Evolutionary conservation across 768 basidiomycete species (phyloP), one percentile per base, ranked within the genome.

Genomic region (Obba rivulosa): DNA sequence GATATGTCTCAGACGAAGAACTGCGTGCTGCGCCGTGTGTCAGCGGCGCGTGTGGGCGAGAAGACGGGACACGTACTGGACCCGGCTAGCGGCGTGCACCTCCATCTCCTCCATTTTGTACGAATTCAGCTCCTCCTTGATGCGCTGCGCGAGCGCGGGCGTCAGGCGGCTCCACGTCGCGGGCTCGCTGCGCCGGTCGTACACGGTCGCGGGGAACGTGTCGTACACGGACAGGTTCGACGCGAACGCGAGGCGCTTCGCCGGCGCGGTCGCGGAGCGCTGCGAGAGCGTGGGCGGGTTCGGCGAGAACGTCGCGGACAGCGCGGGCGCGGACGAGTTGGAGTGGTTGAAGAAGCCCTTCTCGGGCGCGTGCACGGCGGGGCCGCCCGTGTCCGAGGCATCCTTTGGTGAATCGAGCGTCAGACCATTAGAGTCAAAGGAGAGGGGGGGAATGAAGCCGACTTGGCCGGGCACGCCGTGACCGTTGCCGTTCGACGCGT

Each of bases 71-170:
- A 81, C 90, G 57, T 65, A 92, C 90, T 96, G 85, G 59, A 89
- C 81, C 66, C 91, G 83, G 68, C 91, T 94, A 43, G 87, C 74
- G 57, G 89, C 88, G 68, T 98, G 95, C 53, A 99, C 93, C 65
- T 94, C 92, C 95, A 99, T 98, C 72, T 97, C 93, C 69, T 95
- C 93, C 88, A 97, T 91, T 77, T 98, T 98, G 71, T 90, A 98
- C 48, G 91, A 92, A 69, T 99, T 99, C 45, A 99, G 74, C 70
- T 95, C 92, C 70, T 95, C 92, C 77, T 99, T 99, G 67, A 99
- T 98, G 59, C 86, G 78, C 74, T 97, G 92, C 35, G 95, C 95
- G 60, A 98, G 73, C 49, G 87, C 83, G 38, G 95, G 96, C 45
- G 96, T 99, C 60, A 99, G 70, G 35, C 90, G 79, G 69, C 94